Base-by-base conservation (phyloP, 2,329 filamentous ascomycete genomes). In the Fusarium albidum region DNA sequence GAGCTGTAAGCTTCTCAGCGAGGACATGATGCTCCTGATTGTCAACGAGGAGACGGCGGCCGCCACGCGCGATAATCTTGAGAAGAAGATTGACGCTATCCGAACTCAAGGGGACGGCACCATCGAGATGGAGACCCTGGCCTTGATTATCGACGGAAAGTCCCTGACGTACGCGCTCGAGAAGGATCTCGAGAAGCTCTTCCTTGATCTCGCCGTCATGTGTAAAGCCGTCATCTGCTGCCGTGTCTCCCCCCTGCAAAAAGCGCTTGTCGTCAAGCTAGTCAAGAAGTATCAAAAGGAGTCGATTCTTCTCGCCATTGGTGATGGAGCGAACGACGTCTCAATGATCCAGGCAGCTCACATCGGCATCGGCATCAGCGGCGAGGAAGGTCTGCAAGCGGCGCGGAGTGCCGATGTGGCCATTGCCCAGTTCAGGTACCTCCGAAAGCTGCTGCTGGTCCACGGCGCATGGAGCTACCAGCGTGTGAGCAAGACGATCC, bases 301-400 rank as follows among this genome's bases (percentile, higher is more conserved):
- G 71, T 86, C 92, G 11, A 92, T 99, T 64, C 86, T 97, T 46
- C 85, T 99, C 43, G 95, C 95, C 44, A 97, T 99, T 71, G 95
- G 95, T 64, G 95, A 99, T 68, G 95, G 95, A 61, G 95, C 95
- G 39, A 99, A 99, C 75, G 95, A 99, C 69, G 95, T 99, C n/a
- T 97, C 94, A 14, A 99, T 99, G 95, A 99, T 99, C 49, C 95
- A 99, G 78, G 95, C 95, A 10, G 95, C 95, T 11, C 95, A 99
- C 71, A 96, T 99, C 61, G 95, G 95, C 61, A 91, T 99, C 37
- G 95, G 95, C 75, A 99, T 99, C 73, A 96, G 92, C 69, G 95
- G 95, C 75, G 85, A 96, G 61, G 95, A 99, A 82, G 95, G 95
- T 81, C 85, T 99, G 1, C 95, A 99, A 76, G 95, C 95, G 39